A percentile compares a stretch with the other conserved stretches of the same genome.
Conservation (phyloP, 352 stramenopile species). For the Phytophthora pseudosyringae region DNA sequence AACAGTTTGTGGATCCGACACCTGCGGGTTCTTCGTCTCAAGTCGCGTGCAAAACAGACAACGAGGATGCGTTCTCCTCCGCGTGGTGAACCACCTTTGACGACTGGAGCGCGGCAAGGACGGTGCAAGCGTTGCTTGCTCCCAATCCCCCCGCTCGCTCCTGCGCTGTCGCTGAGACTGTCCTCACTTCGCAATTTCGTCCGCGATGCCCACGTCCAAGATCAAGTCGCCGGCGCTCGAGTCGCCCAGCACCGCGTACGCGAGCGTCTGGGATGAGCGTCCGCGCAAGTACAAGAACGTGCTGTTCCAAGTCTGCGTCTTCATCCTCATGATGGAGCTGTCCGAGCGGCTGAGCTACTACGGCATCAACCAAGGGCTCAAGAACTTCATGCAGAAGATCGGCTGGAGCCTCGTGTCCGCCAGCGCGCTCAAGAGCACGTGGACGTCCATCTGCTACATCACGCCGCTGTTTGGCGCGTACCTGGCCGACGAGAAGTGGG, state of each 20-base stretch:
- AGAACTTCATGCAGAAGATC: slow-evolving; percentile 85
- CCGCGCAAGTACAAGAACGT: slow-evolving; percentile 68
- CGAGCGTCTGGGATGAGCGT: slow-evolving; percentile 51
- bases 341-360: slow-evolving; percentile 66
- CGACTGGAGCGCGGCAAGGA: slow-evolving; percentile 25
- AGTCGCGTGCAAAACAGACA: slow-evolving; percentile 23
- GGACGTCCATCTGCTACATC: slow-evolving; percentile 64
- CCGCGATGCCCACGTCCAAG: slow-evolving; percentile 33
- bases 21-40: slow-evolving; percentile 25
- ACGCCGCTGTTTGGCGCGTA: slow-evolving; percentile 68
- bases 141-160: slow-evolving; percentile 12
- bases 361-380: slow-evolving; percentile 85
- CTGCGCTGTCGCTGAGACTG: slow-evolving; percentile 2
- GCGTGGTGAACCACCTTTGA: slow-evolving; percentile 3
- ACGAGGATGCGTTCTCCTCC: slow-evolving; percentile 17
- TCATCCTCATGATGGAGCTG: slow-evolving; percentile 42
- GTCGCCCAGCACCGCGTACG: slow-evolving; percentile 22
- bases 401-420: slow-evolving; percentile 64
- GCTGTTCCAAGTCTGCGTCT: slow-evolving; percentile 61
- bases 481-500: slow-evolving; percentile 65
- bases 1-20: background rate
- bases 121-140: slow-evolving; percentile 5
- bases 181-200: slow-evolving; percentile 34
- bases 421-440: slow-evolving; percentile 58
- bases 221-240: slow-evolving; percentile 44